Evolutionary conservation across 108 stramenopile species (phyloP).

Genomic region (Epipyxis sp.): DNA sequence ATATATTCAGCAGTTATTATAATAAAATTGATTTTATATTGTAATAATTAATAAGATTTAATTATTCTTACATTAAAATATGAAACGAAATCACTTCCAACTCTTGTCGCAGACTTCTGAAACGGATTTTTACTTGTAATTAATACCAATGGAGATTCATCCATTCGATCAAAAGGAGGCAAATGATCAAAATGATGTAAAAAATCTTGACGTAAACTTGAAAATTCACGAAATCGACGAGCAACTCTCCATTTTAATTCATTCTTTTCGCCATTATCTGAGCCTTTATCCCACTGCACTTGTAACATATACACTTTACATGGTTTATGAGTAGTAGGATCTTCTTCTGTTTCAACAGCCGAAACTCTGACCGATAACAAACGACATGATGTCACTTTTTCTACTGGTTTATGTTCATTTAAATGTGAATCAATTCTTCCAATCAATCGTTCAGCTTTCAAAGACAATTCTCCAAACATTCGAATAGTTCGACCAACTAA

Average conservation of each 20-base stretch:
- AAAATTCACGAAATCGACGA: neutral
- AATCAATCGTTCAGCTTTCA: constrained; percentile 5
- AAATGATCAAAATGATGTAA: neutral
- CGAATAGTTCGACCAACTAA: neutral
- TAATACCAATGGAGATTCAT: neutral
- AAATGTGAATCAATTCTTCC: constrained; percentile 6
- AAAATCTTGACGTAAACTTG: neutral
- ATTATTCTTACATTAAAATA: neutral
- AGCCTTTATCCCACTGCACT: constrained; percentile 11
- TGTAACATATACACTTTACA: neutral
- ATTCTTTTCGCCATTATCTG: no score
- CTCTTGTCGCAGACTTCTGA: neutral
- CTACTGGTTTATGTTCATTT: neutral
- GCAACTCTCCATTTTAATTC: neutral
- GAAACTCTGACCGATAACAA: neutral
- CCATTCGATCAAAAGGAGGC: neutral
- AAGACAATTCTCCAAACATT: constrained; percentile 10
- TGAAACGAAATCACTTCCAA: neutral
- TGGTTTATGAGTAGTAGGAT: neutral
- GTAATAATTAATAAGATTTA: neutral
- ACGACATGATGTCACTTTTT: neutral
- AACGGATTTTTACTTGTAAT: neutral
- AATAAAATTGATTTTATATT: no score
- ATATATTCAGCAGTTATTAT: no score
- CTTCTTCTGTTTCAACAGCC: neutral